Evolutionary conservation across 257 asterid species (phyloP).

Genomic region (Thymus quinquecostatus): DNA sequence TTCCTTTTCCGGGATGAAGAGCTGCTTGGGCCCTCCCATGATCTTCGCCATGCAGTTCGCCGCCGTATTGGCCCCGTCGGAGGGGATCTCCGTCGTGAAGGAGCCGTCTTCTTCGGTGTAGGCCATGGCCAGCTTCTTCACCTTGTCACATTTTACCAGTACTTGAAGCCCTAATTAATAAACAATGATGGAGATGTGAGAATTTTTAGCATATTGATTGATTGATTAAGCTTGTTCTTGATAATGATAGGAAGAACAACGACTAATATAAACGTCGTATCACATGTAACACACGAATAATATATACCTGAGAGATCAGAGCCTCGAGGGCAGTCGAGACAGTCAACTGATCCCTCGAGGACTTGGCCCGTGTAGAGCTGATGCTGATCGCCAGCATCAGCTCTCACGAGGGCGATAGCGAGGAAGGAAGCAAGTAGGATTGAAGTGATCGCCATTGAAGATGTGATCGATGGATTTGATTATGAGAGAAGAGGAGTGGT

Average conservation of each 20-base stretch:
- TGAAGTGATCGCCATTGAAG: conserved; percentile 46
- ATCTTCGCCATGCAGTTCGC: conserved; percentile 70
- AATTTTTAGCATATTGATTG: no score
- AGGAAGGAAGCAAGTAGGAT: conserved; percentile 38
- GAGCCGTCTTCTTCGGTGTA: conserved; percentile 65
- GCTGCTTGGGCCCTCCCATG: conserved; percentile 73
- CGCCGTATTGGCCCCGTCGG: conserved; percentile 28
- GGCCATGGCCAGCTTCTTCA: conserved; percentile 49
- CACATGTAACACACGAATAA: neutral
- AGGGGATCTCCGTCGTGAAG: conserved; percentile 47
- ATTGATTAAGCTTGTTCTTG: neutral
- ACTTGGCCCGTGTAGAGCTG: conserved; percentile 33
- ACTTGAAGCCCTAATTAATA: conserved; percentile 53
- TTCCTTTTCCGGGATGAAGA: conserved; percentile 46
- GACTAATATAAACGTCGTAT: neutral
- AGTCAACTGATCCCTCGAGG: conserved; percentile 64
- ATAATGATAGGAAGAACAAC: conserved; percentile 7
- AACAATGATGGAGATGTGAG: neutral
- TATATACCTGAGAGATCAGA: conserved; percentile 69
- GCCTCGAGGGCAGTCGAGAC: conserved; percentile 59
- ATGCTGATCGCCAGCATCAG: neutral
- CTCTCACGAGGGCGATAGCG: conserved; percentile 44
- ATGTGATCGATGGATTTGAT: neutral
- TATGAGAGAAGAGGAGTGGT: conserved; percentile 17
- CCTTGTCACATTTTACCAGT: conserved; percentile 65